Conservation (phyloP, 2,329 filamentous ascomycete genomes). For the Malbranchea cinnamomea region DNA sequence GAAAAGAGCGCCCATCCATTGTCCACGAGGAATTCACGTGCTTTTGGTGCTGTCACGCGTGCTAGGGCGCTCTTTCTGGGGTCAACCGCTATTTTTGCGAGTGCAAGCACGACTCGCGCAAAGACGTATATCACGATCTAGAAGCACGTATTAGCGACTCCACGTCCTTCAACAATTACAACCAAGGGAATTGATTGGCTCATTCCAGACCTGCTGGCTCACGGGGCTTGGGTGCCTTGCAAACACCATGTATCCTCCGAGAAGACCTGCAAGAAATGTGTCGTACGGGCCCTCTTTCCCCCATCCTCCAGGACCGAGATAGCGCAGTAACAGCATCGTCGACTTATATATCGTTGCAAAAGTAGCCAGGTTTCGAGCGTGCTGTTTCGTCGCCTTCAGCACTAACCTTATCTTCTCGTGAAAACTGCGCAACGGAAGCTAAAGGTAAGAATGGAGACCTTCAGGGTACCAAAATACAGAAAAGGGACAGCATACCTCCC, state of each 20-base stretch:
- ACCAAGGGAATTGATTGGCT: not conserved
- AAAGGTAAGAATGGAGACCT: no score
- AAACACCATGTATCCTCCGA: slow-evolving; percentile 90
- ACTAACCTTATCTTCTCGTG: slow-evolving; percentile 66
- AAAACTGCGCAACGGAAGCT: slow-evolving; percentile 41
- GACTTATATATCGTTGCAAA: slow-evolving; percentile 88
- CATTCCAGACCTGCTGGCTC: slow-evolving; percentile 48
- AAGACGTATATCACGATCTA: slow-evolving; percentile 97
- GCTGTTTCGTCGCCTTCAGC: slow-evolving; percentile 71
- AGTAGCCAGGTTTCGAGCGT: slow-evolving; percentile 79
- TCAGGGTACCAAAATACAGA: no score
- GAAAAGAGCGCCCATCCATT: slow-evolving; percentile 92
- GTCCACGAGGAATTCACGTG: slow-evolving; percentile 38
- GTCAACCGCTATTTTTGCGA: slow-evolving; percentile 71
- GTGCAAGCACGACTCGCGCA: slow-evolving; percentile 69
- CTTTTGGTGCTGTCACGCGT: slow-evolving; percentile 29
- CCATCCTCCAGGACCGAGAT: slow-evolving; percentile 29
- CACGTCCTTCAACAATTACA: not conserved
- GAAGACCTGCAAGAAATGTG: slow-evolving; percentile 68
- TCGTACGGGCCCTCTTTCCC: slow-evolving; percentile 58
- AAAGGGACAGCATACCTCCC: slow-evolving; percentile 50
- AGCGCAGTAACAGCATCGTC: slow-evolving; percentile 59
- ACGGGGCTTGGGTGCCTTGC: slow-evolving; percentile 66
- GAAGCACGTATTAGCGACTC: slow-evolving; percentile 5
- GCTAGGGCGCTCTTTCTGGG: slow-evolving; percentile 31